Percentiles rank a stretch among this genome's conserved stretches.
These are phyloP conservation scores for Boletus insuetus DNA, from an alignment of 768 basidiomycete genomes.

Conservation along the genomic window DNA sequence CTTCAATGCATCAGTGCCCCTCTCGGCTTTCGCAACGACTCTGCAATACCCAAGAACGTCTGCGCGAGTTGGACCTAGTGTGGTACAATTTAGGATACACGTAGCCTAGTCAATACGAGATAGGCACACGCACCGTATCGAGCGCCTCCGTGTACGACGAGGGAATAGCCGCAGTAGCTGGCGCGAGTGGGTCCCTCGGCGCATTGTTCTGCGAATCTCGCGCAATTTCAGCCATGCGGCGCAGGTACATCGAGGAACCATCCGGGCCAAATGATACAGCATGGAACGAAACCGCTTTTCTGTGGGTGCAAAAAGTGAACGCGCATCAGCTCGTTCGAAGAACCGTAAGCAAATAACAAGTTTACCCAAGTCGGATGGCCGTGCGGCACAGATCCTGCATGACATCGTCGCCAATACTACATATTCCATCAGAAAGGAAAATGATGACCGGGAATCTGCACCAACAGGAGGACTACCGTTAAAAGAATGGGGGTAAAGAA, in stretches of 20 bases:
- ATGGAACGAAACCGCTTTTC: conserved; percentile 57
- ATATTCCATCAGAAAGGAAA: conserved; percentile 48
- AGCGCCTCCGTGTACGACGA: conserved; percentile 52
- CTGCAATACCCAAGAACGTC: conserved; percentile 57
- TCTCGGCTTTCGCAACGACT: conserved; percentile 55
- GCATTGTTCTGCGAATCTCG: conserved; percentile 43
- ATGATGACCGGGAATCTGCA: conserved; percentile 30
- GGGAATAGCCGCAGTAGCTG: conserved; percentile 29
- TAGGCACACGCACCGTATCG: conserved; percentile 39
- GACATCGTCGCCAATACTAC: conserved; percentile 37
- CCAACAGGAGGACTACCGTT: neutral
- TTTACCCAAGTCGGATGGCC: conserved; percentile 45
- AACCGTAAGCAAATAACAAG: neutral
- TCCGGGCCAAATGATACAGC: conserved; percentile 53
- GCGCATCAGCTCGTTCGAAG: neutral
- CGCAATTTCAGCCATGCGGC: conserved; percentile 52
- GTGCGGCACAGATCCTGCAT: conserved; percentile 42
- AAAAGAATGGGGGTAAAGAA: neutral
- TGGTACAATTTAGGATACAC: too few relatives aligned
- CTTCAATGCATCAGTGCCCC: conserved; percentile 42
- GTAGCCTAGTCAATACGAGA: too few relatives aligned
- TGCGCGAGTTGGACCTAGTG: conserved; percentile 50
- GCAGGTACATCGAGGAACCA: conserved; percentile 27
- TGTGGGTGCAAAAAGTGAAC: conserved; percentile 13
- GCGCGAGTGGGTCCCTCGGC: conserved; percentile 39